A percentile compares a stretch with the other conserved stretches of the same genome.
phyloP scores from a whole-genome alignment of 768 basidiomycete genomes.

The Lactarius deliciosus region DNA sequence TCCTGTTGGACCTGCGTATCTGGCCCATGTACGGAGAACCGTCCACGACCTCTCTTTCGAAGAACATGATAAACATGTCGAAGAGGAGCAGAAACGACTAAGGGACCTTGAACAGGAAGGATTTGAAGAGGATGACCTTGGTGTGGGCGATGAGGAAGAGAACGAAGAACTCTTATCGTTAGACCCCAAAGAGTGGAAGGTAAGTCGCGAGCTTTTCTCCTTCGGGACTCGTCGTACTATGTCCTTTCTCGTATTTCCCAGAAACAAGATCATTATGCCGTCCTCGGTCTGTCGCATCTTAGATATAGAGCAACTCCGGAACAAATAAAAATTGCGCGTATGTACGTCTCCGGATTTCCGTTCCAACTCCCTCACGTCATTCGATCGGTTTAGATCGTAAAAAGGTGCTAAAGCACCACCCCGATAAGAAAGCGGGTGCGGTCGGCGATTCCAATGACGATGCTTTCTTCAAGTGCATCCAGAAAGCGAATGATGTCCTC shows the following conservation, averaged over 20 bases:
- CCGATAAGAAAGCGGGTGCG: constrained; percentile 84
- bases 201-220: constrained; percentile 35
- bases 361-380: constrained; percentile 12
- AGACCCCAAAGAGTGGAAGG: constrained; percentile 99
- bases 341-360: constrained; percentile 49
- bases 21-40: constrained; percentile 75
- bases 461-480: constrained; percentile 99
- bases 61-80: constrained; percentile 70
- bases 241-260: constrained; percentile 35
- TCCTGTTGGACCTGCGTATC: constrained; percentile 86
- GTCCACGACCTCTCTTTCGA: constrained; percentile 77
- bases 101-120: constrained; percentile 50
- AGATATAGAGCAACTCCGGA: constrained; percentile 83
- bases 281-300: constrained; percentile 89
- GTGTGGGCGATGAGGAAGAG: constrained; percentile 91
- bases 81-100: constrained; percentile 52
- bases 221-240: background rate
- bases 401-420: constrained; percentile 97
- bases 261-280: constrained; percentile 99
- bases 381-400: constrained; percentile 67
- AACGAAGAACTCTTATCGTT: constrained; percentile 59
- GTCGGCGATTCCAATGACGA: constrained; percentile 90
- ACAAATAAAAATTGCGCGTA: constrained; percentile 96
- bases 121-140: constrained; percentile 76
- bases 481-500: constrained; percentile 96